Base-by-base conservation (phyloP, 257 asterid species). In the Verbascum thapsus region DNA sequence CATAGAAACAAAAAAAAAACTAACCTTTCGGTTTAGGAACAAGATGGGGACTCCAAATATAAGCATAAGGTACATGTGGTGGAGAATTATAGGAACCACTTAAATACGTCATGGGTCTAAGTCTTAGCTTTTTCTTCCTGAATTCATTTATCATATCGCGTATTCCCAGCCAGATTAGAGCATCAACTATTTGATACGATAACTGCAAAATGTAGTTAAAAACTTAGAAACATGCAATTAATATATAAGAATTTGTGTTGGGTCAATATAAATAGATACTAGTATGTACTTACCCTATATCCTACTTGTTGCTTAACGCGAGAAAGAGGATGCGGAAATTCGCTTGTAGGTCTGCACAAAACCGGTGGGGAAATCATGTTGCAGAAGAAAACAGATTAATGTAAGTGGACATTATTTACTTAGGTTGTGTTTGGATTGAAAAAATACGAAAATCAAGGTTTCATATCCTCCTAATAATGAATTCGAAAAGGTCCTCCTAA, bases 11-110 rank as follows among this genome's bases (percentile, higher is more conserved):
- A n/a, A 13, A 11, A 13, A 11, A 49, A 41, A 61, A 62, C 59
- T 38, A 34, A 80, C 95, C 98, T 81, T 88, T 86, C 70, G 98
- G 98, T 70, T 91, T 88, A 70, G 95, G 95, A 65, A 91, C 96
- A 37, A 91, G 90, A 75, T 86, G 90, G 12, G 98, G 98, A 69
- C 98, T 91, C 98, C 98, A 91, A 42, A 91, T 86, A 74, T 91
- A 91, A 23, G 90, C 96, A 67, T 83, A 73, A 20, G 98, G 98
- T 64, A 74, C 71, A 59, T 79, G 78, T 5, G 73, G 58, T 9
- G 71, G 81, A 57, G 84, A 72, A 63, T 74, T 79, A 64, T 74
- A 63, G 45, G 95, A 81, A 70, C 80, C 77, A 66, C 92, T 85
- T 68, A 91, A 73, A 78, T 91, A 91, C 10, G 98, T 91, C 39